Base-by-base conservation (phyloP, 2,329 filamentous ascomycete genomes). In the Tolypocladium guangdongense region DNA sequence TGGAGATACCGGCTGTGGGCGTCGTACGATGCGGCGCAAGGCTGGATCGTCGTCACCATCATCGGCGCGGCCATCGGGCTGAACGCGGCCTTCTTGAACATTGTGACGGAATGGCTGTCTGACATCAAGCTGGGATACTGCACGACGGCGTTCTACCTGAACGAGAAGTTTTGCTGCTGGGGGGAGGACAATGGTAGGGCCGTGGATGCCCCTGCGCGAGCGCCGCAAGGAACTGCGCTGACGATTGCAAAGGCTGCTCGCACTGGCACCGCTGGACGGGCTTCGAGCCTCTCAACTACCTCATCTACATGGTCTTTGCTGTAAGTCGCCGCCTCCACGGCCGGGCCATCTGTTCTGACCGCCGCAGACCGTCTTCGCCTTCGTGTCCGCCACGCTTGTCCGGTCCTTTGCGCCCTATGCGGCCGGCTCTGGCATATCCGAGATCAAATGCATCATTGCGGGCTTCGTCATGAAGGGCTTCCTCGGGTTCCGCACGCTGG, bases 381-480 rank as follows among this genome's bases (percentile, higher is more conserved):
- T 87, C 52, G 86, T 86, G 4, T 86, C 91, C 2, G 91, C 91
- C 0, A 84, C 80, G 38, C 77, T 99, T 41, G 93, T 99, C 65
- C 93, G 90, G 67, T 84, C 83, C 1, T 97, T 93, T 69, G 91
- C 93, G 5, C 93, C 93, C 0, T 99, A 99, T 67, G 93, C 93
- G 12, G 93, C 93, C 36, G 93, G 93, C 18, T 96, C 90, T 14
- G 93, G 93, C 41, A 99, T 99, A 55, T 96, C 90, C 14, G 93
- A 99, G 73, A 99, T 99, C 78, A 99, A 99, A 71, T 96, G 90
- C 71, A 97, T 99, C 66, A 96, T 99, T 65, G 93, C 92, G 5
- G 93, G 93, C 3, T 99, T 99, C 67, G 89, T 97, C 50, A 99
- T 99, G 93, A 96, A 97, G 71, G 93, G 91, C 0, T 99, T 99